phyloP scores from a whole-genome alignment of 2,329 filamentous ascomycete species.

The Aspergillus sp. region DNA sequence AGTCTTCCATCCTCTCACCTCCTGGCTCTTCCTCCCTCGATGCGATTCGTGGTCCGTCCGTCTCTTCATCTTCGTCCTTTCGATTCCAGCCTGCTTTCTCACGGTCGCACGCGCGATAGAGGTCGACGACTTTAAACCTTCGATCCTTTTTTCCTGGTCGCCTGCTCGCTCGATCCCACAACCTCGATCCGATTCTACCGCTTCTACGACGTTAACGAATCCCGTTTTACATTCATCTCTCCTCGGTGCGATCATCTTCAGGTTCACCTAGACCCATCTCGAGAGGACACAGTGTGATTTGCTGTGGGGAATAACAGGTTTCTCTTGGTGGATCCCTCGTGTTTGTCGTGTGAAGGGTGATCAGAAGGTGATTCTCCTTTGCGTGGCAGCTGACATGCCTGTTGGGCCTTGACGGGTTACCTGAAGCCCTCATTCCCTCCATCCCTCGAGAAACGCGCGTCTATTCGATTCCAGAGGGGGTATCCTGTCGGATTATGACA shows the following conservation, averaged over 20 bases:
- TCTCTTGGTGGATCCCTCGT: not conserved
- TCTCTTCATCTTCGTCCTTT: constrained; percentile 13
- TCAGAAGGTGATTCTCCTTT: constrained; percentile 2
- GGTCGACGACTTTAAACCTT: constrained; percentile 9
- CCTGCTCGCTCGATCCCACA: not conserved
- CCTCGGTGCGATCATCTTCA: too few species aligned
- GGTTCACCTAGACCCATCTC: too few species aligned
- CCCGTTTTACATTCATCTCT: too few species aligned
- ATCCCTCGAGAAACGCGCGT: constrained; percentile 16
- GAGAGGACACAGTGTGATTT: too few species aligned
- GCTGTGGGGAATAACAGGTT: not conserved
- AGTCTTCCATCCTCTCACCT: not conserved
- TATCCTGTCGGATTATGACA: constrained; percentile 51
- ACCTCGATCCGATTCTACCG: not conserved
- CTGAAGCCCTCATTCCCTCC: constrained; percentile 6
- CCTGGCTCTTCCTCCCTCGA: constrained; percentile 8
- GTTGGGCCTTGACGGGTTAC: constrained; percentile 13
- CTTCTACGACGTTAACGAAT: too few species aligned
- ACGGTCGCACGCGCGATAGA: constrained; percentile 21
- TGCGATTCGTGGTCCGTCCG: constrained; percentile 18
- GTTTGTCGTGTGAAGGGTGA: not conserved
- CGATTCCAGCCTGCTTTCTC: constrained; percentile 14
- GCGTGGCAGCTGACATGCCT: constrained; percentile 16
- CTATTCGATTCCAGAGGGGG: constrained; percentile 35
- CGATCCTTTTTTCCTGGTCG: constrained; percentile 1